Base-by-base conservation (phyloP, 129 eudicot genomes). In the Lactuca saligna region DNA sequence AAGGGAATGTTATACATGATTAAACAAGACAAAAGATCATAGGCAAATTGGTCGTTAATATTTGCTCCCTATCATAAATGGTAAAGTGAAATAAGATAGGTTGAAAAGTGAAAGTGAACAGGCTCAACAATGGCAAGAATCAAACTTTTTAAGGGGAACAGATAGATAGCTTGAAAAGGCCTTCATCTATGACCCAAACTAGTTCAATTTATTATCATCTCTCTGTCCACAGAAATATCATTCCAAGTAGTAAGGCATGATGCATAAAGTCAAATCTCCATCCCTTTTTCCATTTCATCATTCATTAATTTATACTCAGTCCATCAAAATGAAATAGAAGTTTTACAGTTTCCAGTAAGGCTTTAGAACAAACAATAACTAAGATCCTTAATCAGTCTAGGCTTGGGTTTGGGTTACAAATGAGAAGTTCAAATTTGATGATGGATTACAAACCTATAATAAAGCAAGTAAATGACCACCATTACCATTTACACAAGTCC, bases 181-280 rank as follows among this genome's bases (percentile, higher is more conserved):
- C 2, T 57, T 60, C 60, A 60, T 44, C 67, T 20, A 32, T 12
- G 60, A 48, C 35, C 67, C 8, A 48, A 60, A 71, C 20, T 9
- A 46, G 68, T 17, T 71, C 67, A 59, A 59, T 15, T 35, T 31
- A 71, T 46, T 10, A 71, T 60, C 37, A 70, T 49, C 49, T 46
- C 11, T 57, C 32, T 57, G 38, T 56, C 41, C 74, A 55, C 8
- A 57, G n/a, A 46, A 25, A 32, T 32, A 16, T 17, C 17, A 38
- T n/a, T 42, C 44, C 56, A 70, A 70, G 10, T 15, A 70, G 25
- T 46, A 32, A 69, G 42, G 56, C 16, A 34, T 69, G 15, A 69
- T 69, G 42, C 31, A 32, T 32, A 58, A 57, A 57, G 20, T 31
- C 11, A 7, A 57, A 57, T 32, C 57, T 57, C 17, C 31, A 42